phyloP scores from a whole-genome alignment of 2,329 filamentous ascomycete species.

The Hypoxylon sp. region DNA sequence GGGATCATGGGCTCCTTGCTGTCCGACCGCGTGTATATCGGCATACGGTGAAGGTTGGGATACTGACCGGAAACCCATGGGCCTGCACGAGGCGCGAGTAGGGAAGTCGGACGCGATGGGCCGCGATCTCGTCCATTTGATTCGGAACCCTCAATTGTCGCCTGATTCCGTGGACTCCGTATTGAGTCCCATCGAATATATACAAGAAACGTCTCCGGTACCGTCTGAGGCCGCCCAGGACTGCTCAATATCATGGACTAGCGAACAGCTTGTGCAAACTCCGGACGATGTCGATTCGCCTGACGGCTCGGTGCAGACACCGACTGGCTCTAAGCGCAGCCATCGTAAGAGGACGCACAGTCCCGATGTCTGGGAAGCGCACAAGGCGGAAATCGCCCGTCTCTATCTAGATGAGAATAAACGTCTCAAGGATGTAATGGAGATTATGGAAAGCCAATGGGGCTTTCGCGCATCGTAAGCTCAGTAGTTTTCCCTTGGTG shows the following conservation, averaged over 20 bases:
- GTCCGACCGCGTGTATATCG: slow-evolving; percentile 38
- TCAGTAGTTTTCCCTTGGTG: slow-evolving; percentile 22
- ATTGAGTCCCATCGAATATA: slow-evolving; percentile 24
- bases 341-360: slow-evolving; percentile 48
- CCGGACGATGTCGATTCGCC: slow-evolving; percentile 31
- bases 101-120: slow-evolving; percentile 37
- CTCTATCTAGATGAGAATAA: slow-evolving; percentile 52
- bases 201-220: slow-evolving; percentile 28
- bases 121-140: slow-evolving; percentile 39
- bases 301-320: slow-evolving; percentile 26
- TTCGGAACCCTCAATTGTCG: slow-evolving; percentile 36
- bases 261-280: slow-evolving; percentile 27
- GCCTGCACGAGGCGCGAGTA: slow-evolving; percentile 32
- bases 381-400: slow-evolving; percentile 50
- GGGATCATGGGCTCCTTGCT: slow-evolving; percentile 46
- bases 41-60: slow-evolving; percentile 42
- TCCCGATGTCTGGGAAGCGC: slow-evolving; percentile 47
- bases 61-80: slow-evolving; percentile 33
- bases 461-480: slow-evolving; percentile 52
- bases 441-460: slow-evolving; percentile 47
- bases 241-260: slow-evolving; percentile 18
- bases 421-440: slow-evolving; percentile 53
- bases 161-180: slow-evolving; percentile 34
- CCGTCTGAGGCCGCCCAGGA: slow-evolving; percentile 13
- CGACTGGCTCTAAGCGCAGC: slow-evolving; percentile 27